Evolutionary conservation across 1,284 basidiomycete species (phyloP), one percentile per base, ranked within the genome.

Genomic region (Neotropicomus parvogracilis): DNA sequence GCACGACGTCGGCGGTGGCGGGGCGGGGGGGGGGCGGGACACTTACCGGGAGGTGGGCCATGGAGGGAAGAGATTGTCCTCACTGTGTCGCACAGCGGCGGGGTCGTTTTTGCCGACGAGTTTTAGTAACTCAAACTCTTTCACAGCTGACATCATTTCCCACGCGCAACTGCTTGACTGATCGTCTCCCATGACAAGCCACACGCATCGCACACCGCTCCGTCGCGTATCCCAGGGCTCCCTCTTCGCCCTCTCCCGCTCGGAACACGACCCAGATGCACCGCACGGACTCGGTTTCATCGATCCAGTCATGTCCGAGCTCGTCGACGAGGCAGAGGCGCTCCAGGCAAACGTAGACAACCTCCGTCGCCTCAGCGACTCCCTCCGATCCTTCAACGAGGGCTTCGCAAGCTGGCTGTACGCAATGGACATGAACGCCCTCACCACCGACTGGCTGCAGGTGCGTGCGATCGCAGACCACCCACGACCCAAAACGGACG

Each of bases 341-440:
- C 75, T 97, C 19, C 83, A 89, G 42, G 70, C 79, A 16, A 94
- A 94, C 65, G 69, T 91, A 1, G 80, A 87, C 53, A 80, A 78
- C 19, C 75, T 97, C 57, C 78, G 79, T 48, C 72, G 74, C 19
- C 78, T 97, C 48, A 83, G 88, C 63, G 75, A 85, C 41, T 85
- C 89, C 16, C 75, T 97, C 40, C 79, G 81, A 5, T 83, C 80
- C 11, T 97, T 97, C 74, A 95, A 97, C 64, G 94, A 97, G 66
- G 85, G 85, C 33, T 97, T 97, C 63, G 87, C 92, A 10, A 91
- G 89, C 65, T 95, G 86, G 77, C 69, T 97, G 16, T 95, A 94
- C 66, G 84, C 87, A 10, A 83, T 97, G 79, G 88, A 92, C 65
- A 95, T 97, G 91, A 95, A 95, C 62, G 86, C 91, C 1, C 80